A percentile compares a stretch with the other conserved stretches of the same genome.
These are phyloP conservation scores for Russula foetens DNA, from an alignment of 768 basidiomycete species.

Conservation along the genomic window DNA sequence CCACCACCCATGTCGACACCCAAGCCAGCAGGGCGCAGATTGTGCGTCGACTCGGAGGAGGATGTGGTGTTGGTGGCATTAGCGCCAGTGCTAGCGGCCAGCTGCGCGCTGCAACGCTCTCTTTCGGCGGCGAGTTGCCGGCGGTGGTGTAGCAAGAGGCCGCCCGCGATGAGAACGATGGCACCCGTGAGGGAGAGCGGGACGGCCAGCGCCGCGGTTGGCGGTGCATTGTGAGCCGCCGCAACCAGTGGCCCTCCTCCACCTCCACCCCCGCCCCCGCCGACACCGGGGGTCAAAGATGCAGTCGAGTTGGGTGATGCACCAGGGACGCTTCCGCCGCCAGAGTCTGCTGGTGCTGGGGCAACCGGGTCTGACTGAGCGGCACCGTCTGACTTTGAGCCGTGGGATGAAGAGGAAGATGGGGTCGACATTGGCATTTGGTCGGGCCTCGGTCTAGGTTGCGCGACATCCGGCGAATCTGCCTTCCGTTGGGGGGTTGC, in stretches of 20 bases:
- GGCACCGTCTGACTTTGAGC: background rate
- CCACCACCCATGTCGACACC: background rate
- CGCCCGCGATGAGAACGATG: slow-evolving; percentile 25
- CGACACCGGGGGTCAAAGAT: background rate
- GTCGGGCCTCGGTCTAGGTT: background rate
- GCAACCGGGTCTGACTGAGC: background rate
- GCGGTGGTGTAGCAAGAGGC: slow-evolving; percentile 24
- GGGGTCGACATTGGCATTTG: slow-evolving; percentile 4
- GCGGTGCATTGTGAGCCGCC: slow-evolving; percentile 21
- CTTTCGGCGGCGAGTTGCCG: slow-evolving; percentile 20
- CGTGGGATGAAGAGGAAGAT: background rate
- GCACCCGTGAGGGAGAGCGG: slow-evolving; percentile 28
- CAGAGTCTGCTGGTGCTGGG: background rate
- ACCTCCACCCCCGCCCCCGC: no score
- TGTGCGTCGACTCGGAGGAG: background rate
- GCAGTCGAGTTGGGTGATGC: background rate
- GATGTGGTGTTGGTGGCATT: background rate
- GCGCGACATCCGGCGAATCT: background rate
- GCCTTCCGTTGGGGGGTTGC: slow-evolving; percentile 1
- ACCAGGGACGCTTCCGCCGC: background rate
- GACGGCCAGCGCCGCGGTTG: slow-evolving; percentile 29
- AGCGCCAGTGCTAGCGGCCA: background rate
- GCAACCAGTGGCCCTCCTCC: slow-evolving; percentile 18
- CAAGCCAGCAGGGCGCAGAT: background rate
- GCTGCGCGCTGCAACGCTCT: slow-evolving; percentile 18